Conservation (phyloP, 192 early-diverging fungal genomes). For the Linnemannia elongata region DNA sequence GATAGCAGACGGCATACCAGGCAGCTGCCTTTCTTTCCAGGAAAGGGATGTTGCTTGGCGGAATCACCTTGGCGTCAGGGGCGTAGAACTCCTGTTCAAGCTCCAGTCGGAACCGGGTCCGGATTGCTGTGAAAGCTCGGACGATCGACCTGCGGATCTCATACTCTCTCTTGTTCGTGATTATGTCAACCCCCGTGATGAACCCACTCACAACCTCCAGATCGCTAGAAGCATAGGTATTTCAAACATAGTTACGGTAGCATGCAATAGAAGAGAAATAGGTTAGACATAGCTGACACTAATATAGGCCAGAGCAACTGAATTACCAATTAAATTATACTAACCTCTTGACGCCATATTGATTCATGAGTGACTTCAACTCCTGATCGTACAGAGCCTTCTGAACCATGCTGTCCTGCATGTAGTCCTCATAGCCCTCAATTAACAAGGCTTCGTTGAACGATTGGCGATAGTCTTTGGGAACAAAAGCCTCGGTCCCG, state of each 20-base stretch:
- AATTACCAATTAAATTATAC: background rate
- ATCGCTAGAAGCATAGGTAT: constrained; percentile 27
- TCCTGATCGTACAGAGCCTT: constrained; percentile 67
- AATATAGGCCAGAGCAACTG: constrained; percentile 33
- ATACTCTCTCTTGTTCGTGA: constrained; percentile 63
- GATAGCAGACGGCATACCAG: constrained; percentile 83
- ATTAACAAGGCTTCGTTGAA: constrained; percentile 61
- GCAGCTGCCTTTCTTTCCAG: constrained; percentile 69
- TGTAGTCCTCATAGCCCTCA: constrained; percentile 64
- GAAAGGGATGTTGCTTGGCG: constrained; percentile 7
- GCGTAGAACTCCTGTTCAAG: constrained; percentile 64
- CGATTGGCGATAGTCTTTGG: constrained; percentile 55
- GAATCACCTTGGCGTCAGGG: constrained; percentile 31
- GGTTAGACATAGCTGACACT: constrained; percentile 54
- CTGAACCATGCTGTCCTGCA: constrained; percentile 59
- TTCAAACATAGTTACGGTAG: background rate
- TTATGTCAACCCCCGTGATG: constrained; percentile 42
- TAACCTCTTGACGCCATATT: constrained; percentile 68
- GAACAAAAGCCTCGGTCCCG: constrained; percentile 57
- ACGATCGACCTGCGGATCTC: constrained; percentile 66
- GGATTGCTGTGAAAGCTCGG: constrained; percentile 49
- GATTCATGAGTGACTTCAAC: constrained; percentile 71
- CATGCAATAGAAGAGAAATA: background rate
- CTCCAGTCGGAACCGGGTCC: constrained; percentile 53
- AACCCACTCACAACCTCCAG: constrained; percentile 59